A percentile compares a stretch with the other conserved stretches of the same genome.
Evolutionary conservation across 495 filamentous ascomycete genomes (phyloP).

Genomic region (Copromyces sp.): DNA sequence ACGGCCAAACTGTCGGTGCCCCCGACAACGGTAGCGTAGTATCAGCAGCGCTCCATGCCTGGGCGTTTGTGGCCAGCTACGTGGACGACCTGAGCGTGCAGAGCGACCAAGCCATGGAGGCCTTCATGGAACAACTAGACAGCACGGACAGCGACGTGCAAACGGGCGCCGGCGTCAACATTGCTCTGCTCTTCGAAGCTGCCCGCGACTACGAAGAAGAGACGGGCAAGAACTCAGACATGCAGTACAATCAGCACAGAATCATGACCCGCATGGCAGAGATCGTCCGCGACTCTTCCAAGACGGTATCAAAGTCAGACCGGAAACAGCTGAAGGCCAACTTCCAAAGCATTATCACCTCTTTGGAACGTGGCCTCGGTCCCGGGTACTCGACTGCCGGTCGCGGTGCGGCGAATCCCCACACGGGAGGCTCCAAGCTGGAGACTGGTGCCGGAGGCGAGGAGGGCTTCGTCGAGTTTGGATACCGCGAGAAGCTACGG

Average conservation of each 20-base stretch:
- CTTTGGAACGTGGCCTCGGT: conserved; percentile 56
- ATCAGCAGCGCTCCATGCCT: conserved; percentile 71
- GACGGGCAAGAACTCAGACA: conserved; percentile 37
- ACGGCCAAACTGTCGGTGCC: conserved; percentile 67
- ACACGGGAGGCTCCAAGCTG: conserved; percentile 41
- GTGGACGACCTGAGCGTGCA: conserved; percentile 70
- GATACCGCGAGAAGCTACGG: conserved; percentile 65
- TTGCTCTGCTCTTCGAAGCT: conserved; percentile 82
- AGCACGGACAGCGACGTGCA: conserved; percentile 68
- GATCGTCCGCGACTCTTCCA: conserved; percentile 50
- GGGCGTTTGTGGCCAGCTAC: conserved; percentile 78
- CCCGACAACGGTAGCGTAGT: conserved; percentile 68
- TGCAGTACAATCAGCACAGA: conserved; percentile 42
- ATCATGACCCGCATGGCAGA: conserved; percentile 46
- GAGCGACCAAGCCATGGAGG: conserved; percentile 67
- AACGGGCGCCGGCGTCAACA: conserved; percentile 79
- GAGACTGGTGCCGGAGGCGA: conserved; percentile 43
- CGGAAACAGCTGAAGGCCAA: conserved; percentile 65
- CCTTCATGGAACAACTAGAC: conserved; percentile 82
- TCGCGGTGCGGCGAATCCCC: conserved; percentile 27
- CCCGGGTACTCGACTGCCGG: conserved; percentile 38
- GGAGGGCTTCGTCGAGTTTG: conserved; percentile 63
- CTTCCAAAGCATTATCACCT: conserved; percentile 76
- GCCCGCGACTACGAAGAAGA: conserved; percentile 58
- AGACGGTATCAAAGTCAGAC: conserved; percentile 67